Evolutionary conservation across 2,329 filamentous ascomycete species (phyloP).

Genomic region (Metarhizium guizhouense): DNA sequence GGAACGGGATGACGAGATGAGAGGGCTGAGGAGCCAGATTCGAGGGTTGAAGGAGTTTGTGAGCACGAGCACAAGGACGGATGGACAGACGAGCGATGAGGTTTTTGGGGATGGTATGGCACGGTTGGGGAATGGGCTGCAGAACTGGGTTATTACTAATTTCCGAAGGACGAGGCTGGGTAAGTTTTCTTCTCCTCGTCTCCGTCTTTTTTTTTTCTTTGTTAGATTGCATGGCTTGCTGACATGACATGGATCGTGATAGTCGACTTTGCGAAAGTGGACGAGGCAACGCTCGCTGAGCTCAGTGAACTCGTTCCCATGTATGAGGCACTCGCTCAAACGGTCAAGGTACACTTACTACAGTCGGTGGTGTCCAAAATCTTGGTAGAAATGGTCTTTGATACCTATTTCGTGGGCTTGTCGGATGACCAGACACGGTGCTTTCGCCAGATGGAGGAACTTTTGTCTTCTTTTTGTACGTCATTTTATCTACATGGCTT

Average conservation of each 20-base stretch:
- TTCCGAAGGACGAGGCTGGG: constrained; percentile 55
- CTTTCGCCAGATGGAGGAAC: constrained; percentile 39
- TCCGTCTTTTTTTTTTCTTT: constrained; percentile 5
- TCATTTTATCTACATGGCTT: not conserved
- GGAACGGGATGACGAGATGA: constrained; percentile 47
- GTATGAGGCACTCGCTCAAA: constrained; percentile 44
- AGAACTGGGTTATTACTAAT: constrained; percentile 66
- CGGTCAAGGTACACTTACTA: constrained; percentile 51
- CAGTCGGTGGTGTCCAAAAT: constrained; percentile 53
- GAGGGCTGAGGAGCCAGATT: constrained; percentile 48
- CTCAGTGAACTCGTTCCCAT: constrained; percentile 44
- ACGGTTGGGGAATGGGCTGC: constrained; percentile 55
- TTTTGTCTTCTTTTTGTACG: constrained; percentile 34
- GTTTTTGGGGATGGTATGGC: constrained; percentile 54
- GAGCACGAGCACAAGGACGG: constrained; percentile 54
- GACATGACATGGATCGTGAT: not conserved
- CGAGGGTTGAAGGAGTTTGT: constrained; percentile 64
- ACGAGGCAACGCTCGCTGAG: constrained; percentile 31
- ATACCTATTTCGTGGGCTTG: constrained; percentile 55
- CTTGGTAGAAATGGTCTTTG: constrained; percentile 53
- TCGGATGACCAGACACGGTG: constrained; percentile 42
- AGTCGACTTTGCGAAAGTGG: constrained; percentile 34
- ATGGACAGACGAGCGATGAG: constrained; percentile 56
- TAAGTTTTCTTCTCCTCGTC: constrained; percentile 18
- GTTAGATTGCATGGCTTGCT: not conserved